phyloP scores from a whole-genome alignment of 129 eudicot species.

The Tanacetum coccineum region DNA sequence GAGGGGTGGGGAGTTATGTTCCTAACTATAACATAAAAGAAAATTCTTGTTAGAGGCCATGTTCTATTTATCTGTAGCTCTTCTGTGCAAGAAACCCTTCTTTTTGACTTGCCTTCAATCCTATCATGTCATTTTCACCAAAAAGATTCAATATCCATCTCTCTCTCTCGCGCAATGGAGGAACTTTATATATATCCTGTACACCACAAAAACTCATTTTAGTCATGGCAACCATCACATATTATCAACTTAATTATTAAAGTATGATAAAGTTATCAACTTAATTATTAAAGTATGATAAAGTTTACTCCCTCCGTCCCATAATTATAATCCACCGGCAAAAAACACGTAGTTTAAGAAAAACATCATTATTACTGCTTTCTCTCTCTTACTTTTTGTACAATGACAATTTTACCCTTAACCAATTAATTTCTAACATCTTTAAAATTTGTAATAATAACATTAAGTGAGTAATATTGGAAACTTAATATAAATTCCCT shows the following conservation, averaged over 20 bases:
- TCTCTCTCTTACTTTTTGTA: too few species aligned
- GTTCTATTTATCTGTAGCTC: conserved; percentile 20
- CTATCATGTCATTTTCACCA: conserved; percentile 33
- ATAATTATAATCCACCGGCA: too few species aligned
- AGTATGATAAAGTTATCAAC: not conserved
- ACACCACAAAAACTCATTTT: not conserved
- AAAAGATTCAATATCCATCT: conserved; percentile 25
- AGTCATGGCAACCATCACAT: conserved; percentile 18
- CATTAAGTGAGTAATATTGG: too few species aligned
- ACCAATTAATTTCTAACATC: too few species aligned
- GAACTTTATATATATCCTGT: not conserved
- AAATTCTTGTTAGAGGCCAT: conserved; percentile 4
- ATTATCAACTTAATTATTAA: not conserved
- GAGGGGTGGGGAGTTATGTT: too few species aligned
- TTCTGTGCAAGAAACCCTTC: conserved; percentile 22
- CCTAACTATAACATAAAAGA: not conserved
- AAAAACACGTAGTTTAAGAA: too few species aligned
- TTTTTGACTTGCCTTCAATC: conserved; percentile 28
- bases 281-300: too few species aligned
- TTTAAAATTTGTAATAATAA: too few species aligned
- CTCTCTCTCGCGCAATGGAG: conserved; percentile 3
- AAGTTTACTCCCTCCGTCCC: too few species aligned
- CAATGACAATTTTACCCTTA: too few species aligned
- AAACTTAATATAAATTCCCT: too few species aligned
- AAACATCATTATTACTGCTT: too few species aligned